Percentiles rank a stretch among this genome's conserved stretches.
These are phyloP conservation scores for Boletales sp. DNA, from an alignment of 768 basidiomycete species.

Conservation along the genomic window DNA sequence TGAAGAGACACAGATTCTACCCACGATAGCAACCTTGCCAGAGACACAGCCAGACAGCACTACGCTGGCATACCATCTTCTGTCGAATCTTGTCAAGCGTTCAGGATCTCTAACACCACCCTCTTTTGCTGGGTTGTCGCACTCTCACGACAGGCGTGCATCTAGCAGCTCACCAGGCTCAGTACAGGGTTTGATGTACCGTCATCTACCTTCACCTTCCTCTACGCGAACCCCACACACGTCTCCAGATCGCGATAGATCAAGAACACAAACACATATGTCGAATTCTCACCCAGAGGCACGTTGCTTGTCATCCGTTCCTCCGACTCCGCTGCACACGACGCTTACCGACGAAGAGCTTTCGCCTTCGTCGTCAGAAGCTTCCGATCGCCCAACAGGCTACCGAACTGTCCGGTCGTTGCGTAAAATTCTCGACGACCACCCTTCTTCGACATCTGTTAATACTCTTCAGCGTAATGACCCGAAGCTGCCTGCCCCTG, in stretches of 20 bases:
- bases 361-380: slow-evolving; percentile 47
- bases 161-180: slow-evolving; percentile 31
- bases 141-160: slow-evolving; percentile 30
- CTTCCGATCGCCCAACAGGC: slow-evolving; percentile 48
- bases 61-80: slow-evolving; percentile 59
- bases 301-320: slow-evolving; percentile 20
- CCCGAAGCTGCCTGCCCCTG: slow-evolving; percentile 10
- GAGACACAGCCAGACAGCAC: slow-evolving; percentile 39
- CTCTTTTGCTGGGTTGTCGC: slow-evolving; percentile 27
- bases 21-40: slow-evolving; percentile 17
- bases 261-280: slow-evolving; percentile 5
- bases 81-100: slow-evolving; percentile 52
- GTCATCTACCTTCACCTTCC: slow-evolving; percentile 9
- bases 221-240: slow-evolving; percentile 7
- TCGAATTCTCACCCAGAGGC: slow-evolving; percentile 29
- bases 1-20: slow-evolving; percentile 1
- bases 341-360: slow-evolving; percentile 58
- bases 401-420: slow-evolving; percentile 64
- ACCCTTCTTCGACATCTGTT: slow-evolving; percentile 34
- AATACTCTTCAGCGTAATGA: slow-evolving; percentile 13
- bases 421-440: slow-evolving; percentile 64
- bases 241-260: slow-evolving; percentile 15
- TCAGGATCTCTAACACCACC: slow-evolving; percentile 27
- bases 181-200: slow-evolving; percentile 15
- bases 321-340: slow-evolving; percentile 36